These are phyloP conservation scores for Paratrypanosoma confusum DNA, from an alignment of 208 protist species.

Conservation along the genomic window DNA sequence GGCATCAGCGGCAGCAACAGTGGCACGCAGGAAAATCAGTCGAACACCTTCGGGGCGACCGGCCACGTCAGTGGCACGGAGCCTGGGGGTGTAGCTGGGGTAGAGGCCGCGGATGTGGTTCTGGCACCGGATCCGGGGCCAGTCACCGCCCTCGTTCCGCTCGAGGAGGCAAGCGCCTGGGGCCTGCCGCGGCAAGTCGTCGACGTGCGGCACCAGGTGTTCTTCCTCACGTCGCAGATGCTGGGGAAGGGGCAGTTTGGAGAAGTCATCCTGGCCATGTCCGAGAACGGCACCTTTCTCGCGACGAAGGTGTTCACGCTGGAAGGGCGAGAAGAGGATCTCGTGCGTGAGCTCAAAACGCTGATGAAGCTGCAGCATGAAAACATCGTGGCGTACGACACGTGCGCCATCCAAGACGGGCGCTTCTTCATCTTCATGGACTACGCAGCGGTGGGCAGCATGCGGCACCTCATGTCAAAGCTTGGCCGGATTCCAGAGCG, in stretches of 20 bases:
- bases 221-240: constrained; percentile 30
- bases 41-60: too few relatives aligned
- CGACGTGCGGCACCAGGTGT: constrained; percentile 27
- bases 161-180: too few relatives aligned
- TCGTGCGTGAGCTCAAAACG: constrained; percentile 23
- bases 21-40: too few relatives aligned
- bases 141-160: too few relatives aligned
- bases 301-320: constrained; percentile 11
- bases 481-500: constrained; percentile 23
- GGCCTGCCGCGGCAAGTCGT: constrained; percentile 14
- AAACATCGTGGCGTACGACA: constrained; percentile 45
- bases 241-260: constrained; percentile 39
- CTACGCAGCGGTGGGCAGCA: constrained; percentile 34
- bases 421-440: constrained; percentile 46
- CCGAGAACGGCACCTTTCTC: constrained; percentile 8
- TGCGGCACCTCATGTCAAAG: constrained; percentile 15
- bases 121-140: too few relatives aligned
- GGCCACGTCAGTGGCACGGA: too few relatives aligned
- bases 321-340: constrained; percentile 1
- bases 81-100: too few relatives aligned
- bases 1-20: too few relatives aligned
- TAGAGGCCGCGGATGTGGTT: too few relatives aligned
- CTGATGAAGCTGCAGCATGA: constrained; percentile 25
- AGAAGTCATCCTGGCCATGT: constrained; percentile 10
- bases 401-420: constrained; percentile 8